Percentiles rank a stretch among this genome's conserved stretches.
These are phyloP conservation scores for Cutaneotrichosporon arboriforme DNA, from an alignment of 1,284 basidiomycete genomes.

Conservation along the genomic window DNA sequence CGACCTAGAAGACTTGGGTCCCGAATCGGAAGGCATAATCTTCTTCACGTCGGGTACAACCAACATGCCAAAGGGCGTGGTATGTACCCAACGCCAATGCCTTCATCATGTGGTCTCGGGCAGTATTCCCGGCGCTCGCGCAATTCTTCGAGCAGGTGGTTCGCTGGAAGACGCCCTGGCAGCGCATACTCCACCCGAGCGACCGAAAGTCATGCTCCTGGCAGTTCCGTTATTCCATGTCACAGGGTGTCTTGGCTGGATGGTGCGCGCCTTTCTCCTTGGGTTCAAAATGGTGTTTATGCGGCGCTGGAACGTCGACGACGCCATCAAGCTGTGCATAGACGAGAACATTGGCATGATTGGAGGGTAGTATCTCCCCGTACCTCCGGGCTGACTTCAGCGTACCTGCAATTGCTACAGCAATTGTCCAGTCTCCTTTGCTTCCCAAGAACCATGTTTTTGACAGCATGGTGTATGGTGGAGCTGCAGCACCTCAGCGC, in stretches of 20 bases:
- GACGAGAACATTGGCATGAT: conserved; percentile 32
- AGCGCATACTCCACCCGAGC: conserved; percentile 19
- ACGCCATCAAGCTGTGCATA: conserved; percentile 31
- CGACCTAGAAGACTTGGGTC: conserved; percentile 20
- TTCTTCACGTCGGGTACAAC: conserved; percentile 41
- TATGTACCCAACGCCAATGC: conserved; percentile 39
- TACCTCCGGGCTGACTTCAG: neutral
- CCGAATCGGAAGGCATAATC: conserved; percentile 41
- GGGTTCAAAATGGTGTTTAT: conserved; percentile 39
- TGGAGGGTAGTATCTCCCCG: conserved; percentile 31
- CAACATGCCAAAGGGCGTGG: conserved; percentile 38
- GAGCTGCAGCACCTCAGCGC: conserved; percentile 35
- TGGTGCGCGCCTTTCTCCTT: conserved; percentile 33
- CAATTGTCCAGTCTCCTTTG: conserved; percentile 33
- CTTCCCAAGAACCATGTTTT: conserved; percentile 25
- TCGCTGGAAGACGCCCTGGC: conserved; percentile 5
- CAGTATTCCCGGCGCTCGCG: conserved; percentile 18
- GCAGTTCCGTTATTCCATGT: conserved; percentile 46
- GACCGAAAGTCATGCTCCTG: conserved; percentile 28
- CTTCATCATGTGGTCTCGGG: conserved; percentile 32
- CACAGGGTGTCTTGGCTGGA: conserved; percentile 39
- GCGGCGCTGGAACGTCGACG: conserved; percentile 30
- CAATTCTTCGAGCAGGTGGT: conserved; percentile 18
- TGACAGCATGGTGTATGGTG: conserved; percentile 40
- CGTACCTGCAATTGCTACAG: conserved; percentile 37